phyloP scores from a whole-genome alignment of 345 rosid species.

The Carallia brachiata region DNA sequence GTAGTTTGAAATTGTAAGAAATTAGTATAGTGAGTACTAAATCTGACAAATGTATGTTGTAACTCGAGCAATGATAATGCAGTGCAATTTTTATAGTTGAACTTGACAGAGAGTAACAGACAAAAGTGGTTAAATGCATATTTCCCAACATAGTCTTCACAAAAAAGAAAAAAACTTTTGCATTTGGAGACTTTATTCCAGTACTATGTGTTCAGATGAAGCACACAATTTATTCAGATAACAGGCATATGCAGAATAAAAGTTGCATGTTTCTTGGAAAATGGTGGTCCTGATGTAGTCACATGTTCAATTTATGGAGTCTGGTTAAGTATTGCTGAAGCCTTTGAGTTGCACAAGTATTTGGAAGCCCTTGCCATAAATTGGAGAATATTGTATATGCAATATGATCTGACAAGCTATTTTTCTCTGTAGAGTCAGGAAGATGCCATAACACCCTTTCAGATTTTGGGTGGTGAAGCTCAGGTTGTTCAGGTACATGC shows the following conservation, averaged over 20 bases:
- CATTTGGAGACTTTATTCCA: too few relatives aligned
- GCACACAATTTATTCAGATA: neutral
- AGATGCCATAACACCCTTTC: slow-evolving; percentile 80
- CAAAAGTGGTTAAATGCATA: too few relatives aligned
- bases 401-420: slow-evolving; percentile 14
- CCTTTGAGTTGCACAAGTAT: slow-evolving; percentile 8
- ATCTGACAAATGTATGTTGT: too few relatives aligned
- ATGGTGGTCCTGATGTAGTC: neutral
- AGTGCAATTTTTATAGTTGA: too few relatives aligned
- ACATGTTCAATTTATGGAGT: slow-evolving; percentile 2
- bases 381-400: neutral
- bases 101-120: too few relatives aligned
- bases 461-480: slow-evolving; percentile 98
- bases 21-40: too few relatives aligned
- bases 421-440: slow-evolving; percentile 65
- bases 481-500: slow-evolving; percentile 84
- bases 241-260: neutral
- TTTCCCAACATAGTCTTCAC: too few relatives aligned
- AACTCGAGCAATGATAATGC: too few relatives aligned
- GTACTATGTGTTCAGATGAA: neutral
- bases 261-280: neutral
- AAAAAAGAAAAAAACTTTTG: too few relatives aligned
- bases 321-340: slow-evolving; percentile 7
- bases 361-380: neutral
- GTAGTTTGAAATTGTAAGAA: too few relatives aligned